Base-by-base conservation (phyloP, 345 rosid species). In the Rhodamnia rubescens region DNA sequence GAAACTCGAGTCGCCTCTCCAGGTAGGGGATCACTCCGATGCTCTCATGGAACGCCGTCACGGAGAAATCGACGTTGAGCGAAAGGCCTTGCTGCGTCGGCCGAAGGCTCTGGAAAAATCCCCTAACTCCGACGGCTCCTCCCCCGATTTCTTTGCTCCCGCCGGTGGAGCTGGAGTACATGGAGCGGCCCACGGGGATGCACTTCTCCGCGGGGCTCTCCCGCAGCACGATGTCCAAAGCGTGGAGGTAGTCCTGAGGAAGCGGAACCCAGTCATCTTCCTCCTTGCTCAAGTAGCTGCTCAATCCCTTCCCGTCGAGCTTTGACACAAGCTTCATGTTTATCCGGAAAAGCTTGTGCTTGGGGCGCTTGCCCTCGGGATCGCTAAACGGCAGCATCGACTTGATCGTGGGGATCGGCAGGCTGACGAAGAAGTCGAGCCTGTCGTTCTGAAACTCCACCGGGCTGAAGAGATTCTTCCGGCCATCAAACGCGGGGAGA, bases 51-150 rank as follows among this genome's bases (percentile, higher is more conserved):
- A 95, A 97, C 59, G 99, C 96, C 82, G 96, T 93, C 59, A 97
- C 91, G 51, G 98, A 95, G 83, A 95, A 94, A 90, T 97, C 99
- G 26, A 97, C 91, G 85, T 97, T 97, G 59, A 97, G 98, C 56
- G 98, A 94, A 74, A 97, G 88, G 64, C 99, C 99, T 93, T 97
- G 99, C 82, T 97, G 97, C 6, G 97, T 95, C 56, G 96, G 98
- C 85, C 99, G 90, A 21, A 97, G 94, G 85, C 99, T 97, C 91
- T 97, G 99, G 88, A 97, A 95, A 90, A 95, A 97, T 2, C 99
- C 99, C 91, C 97, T 92, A 85, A 94, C 88, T 85, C 98, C 99
- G 86, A 95, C 90, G 84, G 95, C 95, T 84, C 98, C 99, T 53
- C 98, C 99, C 86, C 99, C 99, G 85, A 97, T 93, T 69, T 94